Percentiles rank a stretch among this genome's conserved stretches.
phyloP scores from a whole-genome alignment of 129 eudicot species.

The Scalesia atractyloides region DNA sequence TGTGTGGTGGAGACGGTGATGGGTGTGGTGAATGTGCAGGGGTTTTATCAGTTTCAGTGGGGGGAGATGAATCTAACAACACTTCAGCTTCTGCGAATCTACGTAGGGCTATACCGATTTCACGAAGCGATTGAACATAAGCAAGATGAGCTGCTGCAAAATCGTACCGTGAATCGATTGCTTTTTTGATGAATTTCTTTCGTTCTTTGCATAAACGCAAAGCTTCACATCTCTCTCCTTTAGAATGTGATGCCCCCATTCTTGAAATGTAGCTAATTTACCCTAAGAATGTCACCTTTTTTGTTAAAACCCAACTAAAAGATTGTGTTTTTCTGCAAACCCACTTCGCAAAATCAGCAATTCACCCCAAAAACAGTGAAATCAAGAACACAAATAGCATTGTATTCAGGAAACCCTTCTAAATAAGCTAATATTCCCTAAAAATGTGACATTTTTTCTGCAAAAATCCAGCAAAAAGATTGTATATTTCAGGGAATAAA shows the following conservation, averaged over 20 bases:
- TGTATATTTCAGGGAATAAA: too few species aligned
- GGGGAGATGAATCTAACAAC: constrained; percentile 49
- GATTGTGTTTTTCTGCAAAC: constrained; percentile 10
- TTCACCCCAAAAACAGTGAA: constrained; percentile 6
- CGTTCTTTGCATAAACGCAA: constrained; percentile 81
- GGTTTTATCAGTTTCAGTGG: constrained; percentile 62
- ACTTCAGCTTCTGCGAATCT: constrained; percentile 86
- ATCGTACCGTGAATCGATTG: constrained; percentile 80
- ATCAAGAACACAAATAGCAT: not conserved
- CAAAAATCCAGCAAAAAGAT: too few species aligned
- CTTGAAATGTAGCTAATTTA: constrained; percentile 9
- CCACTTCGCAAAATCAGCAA: constrained; percentile 10
- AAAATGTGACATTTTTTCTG: not conserved
- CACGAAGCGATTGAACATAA: constrained; percentile 66
- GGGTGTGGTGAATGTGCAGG: constrained; percentile 66
- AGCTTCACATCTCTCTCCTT: constrained; percentile 70
- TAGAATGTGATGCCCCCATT: constrained; percentile 82
- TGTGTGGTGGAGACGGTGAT: constrained; percentile 69
- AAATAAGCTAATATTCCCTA: too few species aligned
- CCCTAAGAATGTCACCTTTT: not conserved
- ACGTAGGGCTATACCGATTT: constrained; percentile 66
- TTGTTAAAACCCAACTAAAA: not conserved
- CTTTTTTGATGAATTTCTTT: constrained; percentile 71
- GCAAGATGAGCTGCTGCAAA: constrained; percentile 94
- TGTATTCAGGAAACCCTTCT: constrained; percentile 6